phyloP scores from a whole-genome alignment of 257 asterid species.

The Plantago ovata region DNA sequence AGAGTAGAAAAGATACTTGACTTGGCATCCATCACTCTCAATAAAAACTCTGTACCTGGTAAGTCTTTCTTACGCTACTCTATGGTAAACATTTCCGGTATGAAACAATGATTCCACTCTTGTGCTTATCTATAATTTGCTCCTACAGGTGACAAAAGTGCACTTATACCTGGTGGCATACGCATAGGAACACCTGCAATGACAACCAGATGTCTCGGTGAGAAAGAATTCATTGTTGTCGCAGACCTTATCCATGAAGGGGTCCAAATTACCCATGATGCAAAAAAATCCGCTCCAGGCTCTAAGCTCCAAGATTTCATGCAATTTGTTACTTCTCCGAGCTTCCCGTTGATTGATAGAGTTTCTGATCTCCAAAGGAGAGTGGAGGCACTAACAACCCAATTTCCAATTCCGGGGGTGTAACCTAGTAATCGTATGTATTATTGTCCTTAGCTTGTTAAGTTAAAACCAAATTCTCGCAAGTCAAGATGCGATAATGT shows the following conservation, averaged over 20 bases:
- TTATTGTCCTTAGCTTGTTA: slow-evolving; percentile 14
- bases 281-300: slow-evolving; percentile 63
- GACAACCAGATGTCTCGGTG: slow-evolving; percentile 86
- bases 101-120: slow-evolving; percentile 1
- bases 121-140: slow-evolving; percentile 5
- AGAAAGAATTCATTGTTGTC: slow-evolving; percentile 52
- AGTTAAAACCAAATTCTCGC: neutral
- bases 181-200: slow-evolving; percentile 93
- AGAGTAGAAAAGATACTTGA: slow-evolving; percentile 91
- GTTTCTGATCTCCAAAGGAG: slow-evolving; percentile 52
- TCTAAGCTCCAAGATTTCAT: slow-evolving; percentile 80
- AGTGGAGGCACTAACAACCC: slow-evolving; percentile 74
- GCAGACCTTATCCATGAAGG: slow-evolving; percentile 94
- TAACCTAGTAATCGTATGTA: slow-evolving; percentile 72
- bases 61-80: slow-evolving; percentile 18
- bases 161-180: slow-evolving; percentile 90
- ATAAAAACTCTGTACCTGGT: slow-evolving; percentile 97
- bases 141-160: slow-evolving; percentile 78
- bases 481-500: neutral
- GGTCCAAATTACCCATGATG: slow-evolving; percentile 68
- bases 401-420: slow-evolving; percentile 80
- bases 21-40: slow-evolving; percentile 91
- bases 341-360: slow-evolving; percentile 53
- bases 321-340: slow-evolving; percentile 56
- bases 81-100: neutral